Evolutionary conservation across 768 basidiomycete species (phyloP).

Genomic region (Fibroporia radiculosa): DNA sequence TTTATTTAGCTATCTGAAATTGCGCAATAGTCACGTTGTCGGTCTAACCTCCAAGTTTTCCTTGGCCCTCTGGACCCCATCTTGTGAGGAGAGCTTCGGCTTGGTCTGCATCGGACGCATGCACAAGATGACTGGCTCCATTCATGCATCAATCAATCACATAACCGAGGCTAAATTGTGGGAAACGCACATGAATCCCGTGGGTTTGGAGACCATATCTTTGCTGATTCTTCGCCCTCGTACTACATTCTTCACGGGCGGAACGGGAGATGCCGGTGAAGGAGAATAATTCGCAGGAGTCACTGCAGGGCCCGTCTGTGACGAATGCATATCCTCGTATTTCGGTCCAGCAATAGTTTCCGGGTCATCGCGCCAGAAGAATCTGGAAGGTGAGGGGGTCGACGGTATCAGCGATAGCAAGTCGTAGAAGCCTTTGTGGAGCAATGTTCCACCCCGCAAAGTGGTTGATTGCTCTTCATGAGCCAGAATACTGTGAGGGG

Average conservation of each 20-base stretch:
- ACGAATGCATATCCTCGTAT: conserved; percentile 50
- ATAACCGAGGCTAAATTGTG: conserved; percentile 9
- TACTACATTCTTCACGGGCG: conserved; percentile 29
- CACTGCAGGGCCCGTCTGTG: conserved; percentile 10
- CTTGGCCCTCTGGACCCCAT: conserved; percentile 85
- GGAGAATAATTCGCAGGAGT: conserved; percentile 23
- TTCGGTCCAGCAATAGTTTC: conserved; percentile 55
- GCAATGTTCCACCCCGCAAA: conserved; percentile 59
- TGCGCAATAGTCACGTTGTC: conserved; percentile 10
- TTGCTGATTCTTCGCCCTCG: conserved; percentile 71
- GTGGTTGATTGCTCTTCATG: conserved; percentile 37
- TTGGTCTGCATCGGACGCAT: conserved; percentile 87
- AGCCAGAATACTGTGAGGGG: conserved; percentile 16
- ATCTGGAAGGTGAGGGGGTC: conserved; percentile 51
- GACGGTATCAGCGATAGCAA: conserved; percentile 73
- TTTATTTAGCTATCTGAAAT: conserved; percentile 13
- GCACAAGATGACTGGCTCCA: conserved; percentile 69
- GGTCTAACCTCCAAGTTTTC: conserved; percentile 72
- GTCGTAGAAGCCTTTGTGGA: conserved; percentile 91
- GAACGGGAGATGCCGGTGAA: conserved; percentile 19
- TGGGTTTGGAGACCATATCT: conserved; percentile 83
- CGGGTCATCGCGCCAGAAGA: conserved; percentile 45
- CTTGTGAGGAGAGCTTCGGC: conserved; percentile 78
- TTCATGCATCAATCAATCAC: conserved; percentile 10
- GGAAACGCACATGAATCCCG: conserved; percentile 70